Percentiles rank a stretch among this genome's conserved stretches.
Conservation (phyloP, 148 eudicot species). For the Fagopyrum tataricum region DNA sequence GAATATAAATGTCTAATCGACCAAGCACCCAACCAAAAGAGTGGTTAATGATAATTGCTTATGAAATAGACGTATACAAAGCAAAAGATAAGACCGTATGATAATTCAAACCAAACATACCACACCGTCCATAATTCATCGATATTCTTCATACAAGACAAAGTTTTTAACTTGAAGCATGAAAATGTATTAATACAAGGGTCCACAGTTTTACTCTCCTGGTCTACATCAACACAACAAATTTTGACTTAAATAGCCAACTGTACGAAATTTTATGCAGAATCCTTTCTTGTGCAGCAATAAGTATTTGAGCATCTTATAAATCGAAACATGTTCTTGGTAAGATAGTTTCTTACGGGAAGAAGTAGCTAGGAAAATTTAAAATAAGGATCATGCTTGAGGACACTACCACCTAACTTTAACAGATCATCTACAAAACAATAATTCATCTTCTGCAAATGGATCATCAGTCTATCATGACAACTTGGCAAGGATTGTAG, state of each 20-base stretch:
- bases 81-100: background rate
- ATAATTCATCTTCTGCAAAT: background rate
- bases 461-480: background rate
- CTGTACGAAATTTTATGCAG: background rate
- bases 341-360: background rate
- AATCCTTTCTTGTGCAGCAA: background rate
- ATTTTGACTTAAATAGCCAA: background rate
- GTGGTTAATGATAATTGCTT: background rate
- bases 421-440: background rate
- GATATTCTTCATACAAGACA: background rate
- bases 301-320: background rate
- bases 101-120: background rate
- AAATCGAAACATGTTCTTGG: background rate
- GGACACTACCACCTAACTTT: slow-evolving; percentile 9
- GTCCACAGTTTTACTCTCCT: no score
- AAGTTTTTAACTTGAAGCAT: background rate
- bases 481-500: background rate
- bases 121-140: background rate
- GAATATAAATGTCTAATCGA: background rate
- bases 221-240: background rate
- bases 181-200: background rate
- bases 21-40: background rate
- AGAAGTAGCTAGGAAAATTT: background rate
- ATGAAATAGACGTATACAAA: background rate
- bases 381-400: background rate